Base-by-base conservation (phyloP, 2,329 filamentous ascomycete genomes). In the Phoma sp. region DNA sequence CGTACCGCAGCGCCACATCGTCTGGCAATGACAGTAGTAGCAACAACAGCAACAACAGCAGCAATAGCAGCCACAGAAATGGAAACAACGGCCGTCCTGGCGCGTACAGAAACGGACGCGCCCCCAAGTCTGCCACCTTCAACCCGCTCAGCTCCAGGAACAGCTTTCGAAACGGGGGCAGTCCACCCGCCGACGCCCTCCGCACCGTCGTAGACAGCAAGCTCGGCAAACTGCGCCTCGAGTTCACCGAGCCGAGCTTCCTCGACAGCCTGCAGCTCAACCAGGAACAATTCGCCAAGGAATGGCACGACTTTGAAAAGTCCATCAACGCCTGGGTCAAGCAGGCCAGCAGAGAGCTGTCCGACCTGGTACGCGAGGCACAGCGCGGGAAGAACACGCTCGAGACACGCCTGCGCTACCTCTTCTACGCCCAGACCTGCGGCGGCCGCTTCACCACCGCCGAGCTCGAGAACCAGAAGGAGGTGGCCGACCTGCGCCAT, bases 401-500 rank as follows among this genome's bases (percentile, higher is more conserved):
- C 6, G 40, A 63, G 84, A 82, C 74, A n/a, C 85, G 89, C 64
- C 60, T 96, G 33, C 82, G 83, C 55, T 89, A 88, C 66, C 78
- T 84, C 29, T 91, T 95, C 70, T 86, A 88, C 64, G 69, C 67
- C 5, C 69, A 74, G 39, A 43, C 68, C n/a, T 66, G 45, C 32
- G 68, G 65, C n/a, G 61, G 62, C 6, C 68, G 65, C 52, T 76
- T 76, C 58, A 75, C 74, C 1, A 41, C 62, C n/a, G 70, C 70
- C 19, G 72, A 77, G 51, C 36, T 70, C 39, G 63, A 74, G 25
- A 74, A 75, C 46, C 75, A 77, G 62, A 72, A 71, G 47, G 62
- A 69, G 19, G 76, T 96, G 13, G 85, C 91, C n/a, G 92, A 97
- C 76, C 79, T 96, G 62, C 85, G 92, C n/a, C 92, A 87, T 74